These are phyloP conservation scores for sorghum (Sorghum bicolor) DNA, from an alignment of 176 grass and related monocot genomes.

Conservation along the genomic window DNA sequence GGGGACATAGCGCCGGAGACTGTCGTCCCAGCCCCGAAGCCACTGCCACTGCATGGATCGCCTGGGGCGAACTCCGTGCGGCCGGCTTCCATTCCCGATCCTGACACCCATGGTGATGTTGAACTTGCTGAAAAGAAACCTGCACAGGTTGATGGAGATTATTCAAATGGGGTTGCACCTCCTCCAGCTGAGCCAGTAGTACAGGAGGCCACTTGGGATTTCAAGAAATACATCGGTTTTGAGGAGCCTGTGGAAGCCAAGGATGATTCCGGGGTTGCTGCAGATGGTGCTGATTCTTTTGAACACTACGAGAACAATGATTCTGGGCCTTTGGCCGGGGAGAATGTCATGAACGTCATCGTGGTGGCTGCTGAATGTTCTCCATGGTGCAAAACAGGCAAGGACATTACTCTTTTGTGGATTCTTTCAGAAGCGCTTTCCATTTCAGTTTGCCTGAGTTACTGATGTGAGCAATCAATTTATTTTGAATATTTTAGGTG, in stretches of 20 bases:
- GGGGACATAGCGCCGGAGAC: neutral
- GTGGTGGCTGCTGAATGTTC: constrained; percentile 83
- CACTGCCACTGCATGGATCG: neutral
- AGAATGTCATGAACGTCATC: constrained; percentile 94
- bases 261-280: neutral
- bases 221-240: constrained; percentile 38
- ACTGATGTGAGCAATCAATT: constrained; percentile 7
- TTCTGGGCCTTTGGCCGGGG: constrained; percentile 64
- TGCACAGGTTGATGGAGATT: neutral
- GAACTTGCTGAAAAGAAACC: neutral
- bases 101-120: neutral
- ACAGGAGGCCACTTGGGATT: constrained; percentile 17
- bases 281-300: constrained; percentile 29
- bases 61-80: neutral
- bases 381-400: constrained; percentile 97
- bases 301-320: constrained; percentile 44
- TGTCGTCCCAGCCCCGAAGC: neutral
- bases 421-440: neutral
- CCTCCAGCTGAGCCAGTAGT: neutral
- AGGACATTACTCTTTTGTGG: neutral
- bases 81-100: neutral
- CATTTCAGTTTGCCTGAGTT: neutral
- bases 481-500: constrained; percentile 56
- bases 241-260: constrained; percentile 22
- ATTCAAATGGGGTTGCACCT: neutral